Conservation (phyloP, 1,284 basidiomycete species). For the Moesziomyces sp. region DNA sequence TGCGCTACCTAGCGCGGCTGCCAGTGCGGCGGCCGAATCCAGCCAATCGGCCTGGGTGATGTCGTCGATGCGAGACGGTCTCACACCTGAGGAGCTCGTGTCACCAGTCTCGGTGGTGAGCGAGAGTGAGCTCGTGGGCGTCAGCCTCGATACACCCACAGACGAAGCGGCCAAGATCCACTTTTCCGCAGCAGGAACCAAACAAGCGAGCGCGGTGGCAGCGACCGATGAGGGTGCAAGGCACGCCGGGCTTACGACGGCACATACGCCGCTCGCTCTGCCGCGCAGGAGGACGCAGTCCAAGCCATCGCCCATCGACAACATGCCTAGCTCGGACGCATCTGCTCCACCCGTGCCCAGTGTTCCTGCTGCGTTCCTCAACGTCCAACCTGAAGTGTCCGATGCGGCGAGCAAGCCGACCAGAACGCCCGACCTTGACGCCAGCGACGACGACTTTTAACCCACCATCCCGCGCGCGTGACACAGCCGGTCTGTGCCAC, state of each 20-base stretch:
- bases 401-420: no score
- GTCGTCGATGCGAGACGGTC: no score
- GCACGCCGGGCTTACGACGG: constrained; percentile 17
- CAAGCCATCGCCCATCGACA: constrained; percentile 7
- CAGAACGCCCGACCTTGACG: constrained; percentile 4
- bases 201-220: neutral
- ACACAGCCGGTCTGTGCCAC: no score
- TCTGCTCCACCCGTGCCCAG: constrained; percentile 3
- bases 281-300: constrained; percentile 21
- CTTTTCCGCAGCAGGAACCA: no score
- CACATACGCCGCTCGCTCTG: constrained; percentile 14
- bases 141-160: constrained; percentile 18
- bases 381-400: no score
- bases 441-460: constrained; percentile 25
- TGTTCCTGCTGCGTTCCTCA: neutral
- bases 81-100: neutral
- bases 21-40: no score
- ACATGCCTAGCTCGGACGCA: neutral
- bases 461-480: neutral
- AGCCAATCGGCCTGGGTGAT: no score
- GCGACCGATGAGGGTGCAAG: neutral
- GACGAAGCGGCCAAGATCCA: neutral
- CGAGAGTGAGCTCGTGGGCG: constrained; percentile 18
- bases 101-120: constrained; percentile 9
- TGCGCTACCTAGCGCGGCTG: neutral